These are phyloP conservation scores for Rubia peregrina DNA, from an alignment of 305 asterid species.

Conservation along the genomic window DNA sequence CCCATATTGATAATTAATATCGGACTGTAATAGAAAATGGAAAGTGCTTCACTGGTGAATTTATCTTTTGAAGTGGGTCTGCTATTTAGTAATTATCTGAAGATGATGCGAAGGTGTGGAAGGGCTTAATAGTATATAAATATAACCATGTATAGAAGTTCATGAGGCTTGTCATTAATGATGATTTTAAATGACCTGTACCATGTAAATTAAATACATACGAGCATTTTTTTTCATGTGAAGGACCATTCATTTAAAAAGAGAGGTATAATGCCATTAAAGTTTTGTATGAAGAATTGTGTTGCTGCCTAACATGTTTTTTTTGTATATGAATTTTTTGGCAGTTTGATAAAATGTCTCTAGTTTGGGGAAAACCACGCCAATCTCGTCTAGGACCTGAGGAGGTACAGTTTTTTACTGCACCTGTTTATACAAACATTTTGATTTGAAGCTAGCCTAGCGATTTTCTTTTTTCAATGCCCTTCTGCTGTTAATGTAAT, in stretches of 20 bases:
- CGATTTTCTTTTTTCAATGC: not conserved
- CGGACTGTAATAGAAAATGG: not conserved
- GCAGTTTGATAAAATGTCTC: constrained; percentile 77
- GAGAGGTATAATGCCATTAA: not conserved
- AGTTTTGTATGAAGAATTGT: not conserved
- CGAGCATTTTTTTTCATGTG: not conserved
- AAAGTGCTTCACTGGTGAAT: not conserved
- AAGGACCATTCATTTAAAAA: not conserved
- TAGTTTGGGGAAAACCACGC: constrained; percentile 98
- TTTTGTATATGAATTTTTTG: constrained; percentile 9
- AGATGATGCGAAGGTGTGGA: not conserved
- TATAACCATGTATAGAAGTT: not conserved
- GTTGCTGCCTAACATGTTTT: not conserved
- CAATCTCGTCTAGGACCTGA: constrained; percentile 75
- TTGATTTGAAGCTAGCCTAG: not conserved
- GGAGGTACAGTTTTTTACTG: constrained; percentile 49
- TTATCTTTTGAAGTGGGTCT: not conserved
- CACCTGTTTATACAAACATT: constrained; percentile 1
- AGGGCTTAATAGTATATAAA: not conserved
- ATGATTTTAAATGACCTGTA: too few species aligned
- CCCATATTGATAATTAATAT: not conserved
- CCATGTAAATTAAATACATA: too few species aligned
- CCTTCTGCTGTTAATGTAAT: not conserved
- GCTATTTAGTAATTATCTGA: not conserved
- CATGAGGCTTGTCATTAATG: not conserved